A percentile compares a stretch with the other conserved stretches of the same genome.
Evolutionary conservation across 2,329 filamentous ascomycete genomes (phyloP).

Genomic region (Acarospora socialis): DNA sequence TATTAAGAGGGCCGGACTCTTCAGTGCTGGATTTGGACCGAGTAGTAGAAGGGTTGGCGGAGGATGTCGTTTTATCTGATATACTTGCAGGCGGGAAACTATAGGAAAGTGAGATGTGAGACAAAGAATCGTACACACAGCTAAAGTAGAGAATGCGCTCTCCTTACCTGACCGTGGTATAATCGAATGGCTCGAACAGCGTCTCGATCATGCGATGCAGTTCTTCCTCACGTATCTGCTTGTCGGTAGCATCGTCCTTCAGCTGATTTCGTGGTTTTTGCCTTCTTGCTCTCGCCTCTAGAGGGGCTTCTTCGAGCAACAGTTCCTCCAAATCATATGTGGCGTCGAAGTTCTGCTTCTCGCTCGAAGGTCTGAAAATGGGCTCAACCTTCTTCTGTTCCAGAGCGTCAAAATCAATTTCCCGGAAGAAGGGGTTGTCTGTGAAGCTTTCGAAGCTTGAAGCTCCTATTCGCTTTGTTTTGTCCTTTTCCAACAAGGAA

Average conservation of each 20-base stretch:
- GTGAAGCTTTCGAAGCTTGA: slow-evolving; percentile 72
- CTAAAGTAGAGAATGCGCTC: slow-evolving; percentile 6
- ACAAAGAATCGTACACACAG: slow-evolving; percentile 9
- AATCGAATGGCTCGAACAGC: slow-evolving; percentile 90
- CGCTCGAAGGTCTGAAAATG: slow-evolving; percentile 81
- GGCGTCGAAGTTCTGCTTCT: slow-evolving; percentile 98
- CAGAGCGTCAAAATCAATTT: slow-evolving; percentile 69
- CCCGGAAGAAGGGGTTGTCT: slow-evolving; percentile 75
- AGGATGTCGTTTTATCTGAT: slow-evolving; percentile 14
- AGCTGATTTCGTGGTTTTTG: slow-evolving; percentile 87
- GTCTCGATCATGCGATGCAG: slow-evolving; percentile 87
- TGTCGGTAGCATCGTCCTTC: slow-evolving; percentile 86
- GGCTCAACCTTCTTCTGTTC: slow-evolving; percentile 81
- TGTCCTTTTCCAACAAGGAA: slow-evolving; percentile 67
- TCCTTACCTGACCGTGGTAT: slow-evolving; percentile 64
- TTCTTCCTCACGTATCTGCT: slow-evolving; percentile 89
- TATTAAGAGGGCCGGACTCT: slow-evolving; percentile 12
- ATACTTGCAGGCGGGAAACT: slow-evolving; percentile 11
- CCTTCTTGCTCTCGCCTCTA: slow-evolving; percentile 80
- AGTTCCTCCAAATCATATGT: slow-evolving; percentile 95
- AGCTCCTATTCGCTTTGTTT: slow-evolving; percentile 67
- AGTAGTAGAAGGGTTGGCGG: slow-evolving; percentile 5
- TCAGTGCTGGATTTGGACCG: slow-evolving; percentile 12
- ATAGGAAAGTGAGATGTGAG: slow-evolving; percentile 16
- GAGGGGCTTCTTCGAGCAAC: slow-evolving; percentile 79